phyloP scores from a whole-genome alignment of 140 eudicot species.

The Cichorium intybus region DNA sequence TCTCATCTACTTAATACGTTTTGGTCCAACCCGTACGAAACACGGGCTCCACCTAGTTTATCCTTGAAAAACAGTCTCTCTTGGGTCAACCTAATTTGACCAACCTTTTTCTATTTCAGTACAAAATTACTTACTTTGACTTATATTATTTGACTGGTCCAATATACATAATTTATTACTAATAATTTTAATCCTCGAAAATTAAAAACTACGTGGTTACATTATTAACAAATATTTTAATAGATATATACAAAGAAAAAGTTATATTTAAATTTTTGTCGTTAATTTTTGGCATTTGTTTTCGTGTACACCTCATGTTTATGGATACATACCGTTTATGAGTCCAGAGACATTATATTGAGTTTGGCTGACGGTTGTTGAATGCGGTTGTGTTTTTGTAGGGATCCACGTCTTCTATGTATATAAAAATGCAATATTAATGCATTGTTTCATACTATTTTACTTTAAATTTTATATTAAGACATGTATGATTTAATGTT shows the following conservation, averaged over 20 bases:
- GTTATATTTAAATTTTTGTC: conserved; percentile 1
- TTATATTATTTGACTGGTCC: no score
- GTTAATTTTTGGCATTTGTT: not conserved
- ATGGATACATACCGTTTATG: conserved; percentile 8
- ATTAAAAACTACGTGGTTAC: no score
- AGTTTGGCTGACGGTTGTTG: conserved; percentile 10
- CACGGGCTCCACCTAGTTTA: no score
- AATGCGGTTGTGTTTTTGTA: not conserved
- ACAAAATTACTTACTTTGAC: not conserved
- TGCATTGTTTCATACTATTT: not conserved
- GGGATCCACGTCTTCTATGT: not conserved
- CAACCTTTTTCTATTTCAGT: not conserved
- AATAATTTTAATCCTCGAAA: not conserved
- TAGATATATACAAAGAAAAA: not conserved
- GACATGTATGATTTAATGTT: not conserved
- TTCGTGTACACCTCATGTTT: not conserved
- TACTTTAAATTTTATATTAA: not conserved
- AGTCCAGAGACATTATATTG: conserved; percentile 14
- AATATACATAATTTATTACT: no score
- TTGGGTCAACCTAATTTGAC: not conserved
- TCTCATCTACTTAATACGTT: no score
- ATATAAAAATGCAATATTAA: not conserved
- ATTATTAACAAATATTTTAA: not conserved
- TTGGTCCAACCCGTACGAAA: no score
- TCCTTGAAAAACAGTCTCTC: no score